These are phyloP conservation scores for Mortierella sp. DNA, from an alignment of 371 early-diverging fungal species.

Conservation along the genomic window DNA sequence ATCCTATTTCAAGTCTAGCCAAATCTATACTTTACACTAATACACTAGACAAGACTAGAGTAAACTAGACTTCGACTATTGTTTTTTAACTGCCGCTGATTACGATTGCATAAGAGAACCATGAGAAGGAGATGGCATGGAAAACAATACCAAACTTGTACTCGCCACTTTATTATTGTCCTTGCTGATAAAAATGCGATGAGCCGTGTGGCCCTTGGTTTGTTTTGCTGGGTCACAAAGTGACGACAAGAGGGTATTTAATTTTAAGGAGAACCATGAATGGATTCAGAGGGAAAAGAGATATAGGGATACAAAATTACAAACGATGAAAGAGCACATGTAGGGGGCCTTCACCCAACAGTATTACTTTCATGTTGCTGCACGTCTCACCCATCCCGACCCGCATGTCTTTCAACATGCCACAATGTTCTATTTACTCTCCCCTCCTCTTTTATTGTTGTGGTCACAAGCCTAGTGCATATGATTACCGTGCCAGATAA, in stretches of 20 bases:
- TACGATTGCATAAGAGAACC: conserved; percentile 18
- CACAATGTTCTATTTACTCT: conserved; percentile 2
- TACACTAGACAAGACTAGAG: not conserved
- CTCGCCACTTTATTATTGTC: conserved; percentile 4
- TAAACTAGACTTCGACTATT: not conserved
- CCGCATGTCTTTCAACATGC: not conserved
- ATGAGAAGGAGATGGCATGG: not conserved
- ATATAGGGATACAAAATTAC: conserved; percentile 3
- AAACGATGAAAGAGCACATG: not conserved
- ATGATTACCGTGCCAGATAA: not conserved
- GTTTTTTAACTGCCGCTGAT: conserved; percentile 25
- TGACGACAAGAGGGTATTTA: not conserved
- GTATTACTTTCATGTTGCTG: not conserved
- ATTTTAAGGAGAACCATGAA: conserved; percentile 3
- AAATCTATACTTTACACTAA: not conserved
- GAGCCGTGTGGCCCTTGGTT: conserved; percentile 13
- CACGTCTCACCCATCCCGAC: not conserved
- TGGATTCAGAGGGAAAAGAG: conserved; percentile 9
- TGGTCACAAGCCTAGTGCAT: conserved; percentile 3
- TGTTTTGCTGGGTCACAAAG: not conserved
- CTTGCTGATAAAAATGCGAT: not conserved
- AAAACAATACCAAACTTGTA: not conserved
- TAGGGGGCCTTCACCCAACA: not conserved
- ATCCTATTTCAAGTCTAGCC: not conserved
- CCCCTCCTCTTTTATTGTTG: not conserved